phyloP scores from a whole-genome alignment of 352 stramenopile genomes.

The Phytophthora niederhauseri region DNA sequence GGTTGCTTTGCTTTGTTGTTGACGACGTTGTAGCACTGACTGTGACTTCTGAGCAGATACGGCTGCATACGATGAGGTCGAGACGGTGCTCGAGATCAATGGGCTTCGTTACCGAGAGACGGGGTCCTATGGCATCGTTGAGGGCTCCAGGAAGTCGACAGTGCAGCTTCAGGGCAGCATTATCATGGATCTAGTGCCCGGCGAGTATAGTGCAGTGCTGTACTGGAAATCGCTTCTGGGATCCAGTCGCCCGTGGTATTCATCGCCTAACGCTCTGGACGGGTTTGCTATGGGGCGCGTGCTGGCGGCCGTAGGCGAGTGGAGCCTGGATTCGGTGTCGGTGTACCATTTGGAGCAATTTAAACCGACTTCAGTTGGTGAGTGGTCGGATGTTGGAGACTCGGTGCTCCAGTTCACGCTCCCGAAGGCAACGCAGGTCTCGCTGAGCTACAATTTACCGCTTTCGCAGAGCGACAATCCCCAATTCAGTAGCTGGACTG shows the following conservation, averaged over 20 bases:
- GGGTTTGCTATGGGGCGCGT: slow-evolving; percentile 75
- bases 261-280: slow-evolving; percentile 56
- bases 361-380: slow-evolving; percentile 30
- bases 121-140: slow-evolving; percentile 62
- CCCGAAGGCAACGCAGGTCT: slow-evolving; percentile 56
- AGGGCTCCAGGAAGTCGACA: slow-evolving; percentile 58
- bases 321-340: slow-evolving; percentile 49
- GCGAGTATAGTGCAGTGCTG: slow-evolving; percentile 64
- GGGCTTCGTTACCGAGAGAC: slow-evolving; percentile 72
- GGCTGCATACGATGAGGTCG: slow-evolving; percentile 62
- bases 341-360: slow-evolving; percentile 62
- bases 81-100: slow-evolving; percentile 67
- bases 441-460: slow-evolving; percentile 76
- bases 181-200: slow-evolving; percentile 65
- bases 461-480: slow-evolving; percentile 78
- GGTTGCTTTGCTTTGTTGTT: slow-evolving; percentile 2
- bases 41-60: slow-evolving; percentile 43
- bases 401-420: slow-evolving; percentile 78
- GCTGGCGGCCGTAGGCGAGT: slow-evolving; percentile 59
- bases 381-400: slow-evolving; percentile 82
- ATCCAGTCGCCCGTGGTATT: slow-evolving; percentile 72
- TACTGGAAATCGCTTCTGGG: slow-evolving; percentile 60
- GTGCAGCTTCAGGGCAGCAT: slow-evolving; percentile 66
- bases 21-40: slow-evolving; percentile 5
- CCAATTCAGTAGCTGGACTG: slow-evolving; percentile 57